A percentile compares a stretch with the other conserved stretches of the same genome.
Evolutionary conservation across 441 rosid genomes (phyloP).

Genomic region (Arabidopsis hybrid): DNA sequence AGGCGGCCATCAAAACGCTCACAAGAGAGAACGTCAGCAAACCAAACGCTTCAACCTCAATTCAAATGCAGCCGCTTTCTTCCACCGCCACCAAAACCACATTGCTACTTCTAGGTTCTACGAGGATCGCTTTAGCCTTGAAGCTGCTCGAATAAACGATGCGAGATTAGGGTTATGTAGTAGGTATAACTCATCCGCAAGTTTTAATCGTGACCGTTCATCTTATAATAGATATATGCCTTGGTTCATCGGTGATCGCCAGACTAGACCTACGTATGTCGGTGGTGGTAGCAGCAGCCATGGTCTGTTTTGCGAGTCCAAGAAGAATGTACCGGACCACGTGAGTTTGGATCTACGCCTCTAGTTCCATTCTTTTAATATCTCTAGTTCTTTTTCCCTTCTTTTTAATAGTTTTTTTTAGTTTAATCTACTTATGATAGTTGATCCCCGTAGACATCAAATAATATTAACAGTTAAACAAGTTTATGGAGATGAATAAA

Average conservation of each 20-base stretch:
- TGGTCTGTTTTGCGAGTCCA: slow-evolving; percentile 36
- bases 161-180: slow-evolving; percentile 70
- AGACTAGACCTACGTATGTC: slow-evolving; percentile 47
- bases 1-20: slow-evolving; percentile 98
- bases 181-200: slow-evolving; percentile 50
- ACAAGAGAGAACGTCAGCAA: slow-evolving; percentile 92
- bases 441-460: slow-evolving; percentile 1
- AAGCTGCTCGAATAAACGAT: slow-evolving; percentile 60
- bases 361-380: slow-evolving; percentile 40
- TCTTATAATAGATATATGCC: slow-evolving; percentile 52
- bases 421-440: not conserved
- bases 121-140: slow-evolving; percentile 24
- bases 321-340: slow-evolving; percentile 61
- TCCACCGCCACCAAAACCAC: slow-evolving; percentile 52
- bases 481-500: slow-evolving; percentile 32
- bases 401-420: not conserved
- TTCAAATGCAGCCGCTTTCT: slow-evolving; percentile 47
- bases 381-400: not conserved
- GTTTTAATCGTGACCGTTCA: slow-evolving; percentile 53
- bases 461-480: slow-evolving; percentile 6
- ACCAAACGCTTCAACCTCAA: slow-evolving; percentile 70
- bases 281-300: slow-evolving; percentile 52
- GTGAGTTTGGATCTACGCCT: slow-evolving; percentile 93
- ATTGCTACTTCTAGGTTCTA: slow-evolving; percentile 44
- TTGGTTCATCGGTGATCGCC: slow-evolving; percentile 54